These are phyloP conservation scores for Sordaria brevicollis DNA, from an alignment of 495 filamentous ascomycete genomes.

Conservation along the genomic window DNA sequence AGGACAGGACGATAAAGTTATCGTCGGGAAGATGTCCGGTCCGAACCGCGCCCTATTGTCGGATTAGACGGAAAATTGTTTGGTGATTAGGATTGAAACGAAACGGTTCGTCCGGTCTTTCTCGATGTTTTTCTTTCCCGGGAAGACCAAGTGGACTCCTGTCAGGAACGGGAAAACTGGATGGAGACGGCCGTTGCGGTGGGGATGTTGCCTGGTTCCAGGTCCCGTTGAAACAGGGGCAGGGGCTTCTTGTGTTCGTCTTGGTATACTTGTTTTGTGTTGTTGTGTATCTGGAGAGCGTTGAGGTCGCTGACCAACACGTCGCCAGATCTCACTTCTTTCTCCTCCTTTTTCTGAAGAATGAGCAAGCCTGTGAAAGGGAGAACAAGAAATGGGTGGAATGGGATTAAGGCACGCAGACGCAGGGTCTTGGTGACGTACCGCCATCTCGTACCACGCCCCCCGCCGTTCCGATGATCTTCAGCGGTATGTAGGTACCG, in stretches of 20 bases:
- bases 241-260: neutral
- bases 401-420: neutral
- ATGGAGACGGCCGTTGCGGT: neutral
- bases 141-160: neutral
- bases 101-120: neutral
- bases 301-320: neutral
- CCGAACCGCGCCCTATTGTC: neutral
- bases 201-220: neutral
- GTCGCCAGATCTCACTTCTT: neutral
- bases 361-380: neutral
- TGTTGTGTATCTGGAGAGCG: neutral
- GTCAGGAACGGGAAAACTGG: neutral
- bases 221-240: neutral
- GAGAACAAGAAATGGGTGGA: neutral
- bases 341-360: neutral
- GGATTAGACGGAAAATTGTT: neutral
- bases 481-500: neutral
- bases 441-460: neutral
- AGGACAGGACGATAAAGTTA: neutral
- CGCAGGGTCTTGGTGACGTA: neutral
- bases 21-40: neutral
- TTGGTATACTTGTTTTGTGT: neutral
- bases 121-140: neutral
- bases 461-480: neutral
- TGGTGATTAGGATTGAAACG: neutral